Conservation (phyloP, 805 yeast genomes). For the Monosporozyma aquatica region DNA sequence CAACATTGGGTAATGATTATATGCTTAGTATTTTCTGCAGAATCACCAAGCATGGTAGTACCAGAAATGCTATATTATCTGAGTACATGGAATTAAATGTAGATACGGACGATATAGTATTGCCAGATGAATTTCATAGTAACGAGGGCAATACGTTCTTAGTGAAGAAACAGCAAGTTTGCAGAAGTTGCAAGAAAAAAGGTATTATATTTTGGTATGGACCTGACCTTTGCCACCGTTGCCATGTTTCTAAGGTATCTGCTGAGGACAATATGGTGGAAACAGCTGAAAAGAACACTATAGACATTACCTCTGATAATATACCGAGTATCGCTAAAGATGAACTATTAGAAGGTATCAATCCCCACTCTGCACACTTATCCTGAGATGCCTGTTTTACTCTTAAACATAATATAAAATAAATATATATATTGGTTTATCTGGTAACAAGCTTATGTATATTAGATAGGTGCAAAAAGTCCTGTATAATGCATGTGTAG, state of each 20-base stretch:
- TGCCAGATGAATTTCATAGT: neutral
- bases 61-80: slow-evolving; percentile 5
- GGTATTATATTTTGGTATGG: slow-evolving; percentile 17
- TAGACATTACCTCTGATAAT: neutral
- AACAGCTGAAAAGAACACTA: neutral
- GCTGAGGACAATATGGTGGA: neutral
- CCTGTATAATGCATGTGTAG: neutral
- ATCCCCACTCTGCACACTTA: too few species aligned
- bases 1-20: slow-evolving; percentile 1
- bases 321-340: neutral
- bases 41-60: slow-evolving; percentile 6
- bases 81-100: slow-evolving; percentile 10
- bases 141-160: neutral
- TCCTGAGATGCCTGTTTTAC: too few species aligned
- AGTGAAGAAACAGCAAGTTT: slow-evolving; percentile 6
- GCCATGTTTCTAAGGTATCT: neutral
- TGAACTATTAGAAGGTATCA: too few species aligned
- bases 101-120: neutral
- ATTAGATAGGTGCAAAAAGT: too few species aligned
- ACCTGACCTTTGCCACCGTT: slow-evolving; percentile 14
- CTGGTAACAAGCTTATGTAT: too few species aligned
- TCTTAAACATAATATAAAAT: too few species aligned
- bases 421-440: too few species aligned
- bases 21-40: slow-evolving; percentile 9
- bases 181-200: slow-evolving; percentile 12